Evolutionary conservation across 169 alveolate species (phyloP).

Genomic region (Plasmodium inui): DNA sequence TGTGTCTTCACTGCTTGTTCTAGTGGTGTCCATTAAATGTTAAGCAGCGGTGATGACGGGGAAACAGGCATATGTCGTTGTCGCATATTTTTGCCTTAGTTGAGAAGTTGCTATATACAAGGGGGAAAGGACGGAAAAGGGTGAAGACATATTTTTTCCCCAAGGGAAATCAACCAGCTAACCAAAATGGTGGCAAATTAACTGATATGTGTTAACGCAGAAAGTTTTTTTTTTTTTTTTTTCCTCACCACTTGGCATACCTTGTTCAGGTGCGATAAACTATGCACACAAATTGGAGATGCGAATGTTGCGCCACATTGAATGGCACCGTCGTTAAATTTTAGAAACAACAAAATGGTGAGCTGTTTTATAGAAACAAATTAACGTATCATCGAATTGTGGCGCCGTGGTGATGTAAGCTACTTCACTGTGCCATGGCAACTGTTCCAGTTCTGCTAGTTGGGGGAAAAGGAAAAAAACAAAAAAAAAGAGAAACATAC

Average conservation of each 20-base stretch:
- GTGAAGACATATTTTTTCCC: neutral
- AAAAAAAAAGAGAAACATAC: neutral
- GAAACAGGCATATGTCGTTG: constrained; percentile 2
- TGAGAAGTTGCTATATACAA: neutral
- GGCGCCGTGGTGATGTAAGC: neutral
- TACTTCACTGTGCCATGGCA: neutral
- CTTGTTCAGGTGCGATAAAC: neutral
- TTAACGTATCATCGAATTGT: neutral
- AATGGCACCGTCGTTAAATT: neutral
- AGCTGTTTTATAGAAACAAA: neutral
- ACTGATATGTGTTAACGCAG: neutral
- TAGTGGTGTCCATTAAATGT: neutral
- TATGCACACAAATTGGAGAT: neutral
- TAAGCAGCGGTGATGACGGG: neutral
- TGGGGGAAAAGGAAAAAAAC: neutral
- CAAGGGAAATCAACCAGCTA: neutral
- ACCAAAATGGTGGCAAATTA: neutral
- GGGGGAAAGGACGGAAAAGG: no score
- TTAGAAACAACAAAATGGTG: neutral
- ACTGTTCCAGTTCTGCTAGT: constrained; percentile 3
- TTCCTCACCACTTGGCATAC: neutral
- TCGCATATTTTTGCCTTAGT: neutral
- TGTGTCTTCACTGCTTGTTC: neutral
- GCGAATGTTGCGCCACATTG: neutral
- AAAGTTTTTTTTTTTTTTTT: neutral